Base-by-base conservation (phyloP, 192 early-diverging fungal genomes). In the Chytriomyces sp. region DNA sequence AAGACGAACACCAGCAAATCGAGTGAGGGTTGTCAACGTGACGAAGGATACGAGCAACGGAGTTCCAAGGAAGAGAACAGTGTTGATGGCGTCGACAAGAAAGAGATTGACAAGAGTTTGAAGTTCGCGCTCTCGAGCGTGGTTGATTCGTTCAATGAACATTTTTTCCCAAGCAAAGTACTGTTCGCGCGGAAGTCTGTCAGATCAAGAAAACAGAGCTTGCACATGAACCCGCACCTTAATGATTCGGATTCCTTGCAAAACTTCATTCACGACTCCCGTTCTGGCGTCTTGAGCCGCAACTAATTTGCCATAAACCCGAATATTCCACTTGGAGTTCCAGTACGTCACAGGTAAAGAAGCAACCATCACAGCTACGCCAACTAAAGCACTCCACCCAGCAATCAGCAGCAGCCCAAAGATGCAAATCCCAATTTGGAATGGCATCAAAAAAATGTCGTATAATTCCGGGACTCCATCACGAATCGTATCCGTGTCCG, bases 231-330 rank as follows among this genome's bases (percentile, higher is more conserved):
- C 64, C 0, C n/a, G 63, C 0, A 65, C 75, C 64, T 97, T 97
- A 69, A 98, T 89, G 18, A 97, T 93, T n/a, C 95, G 89, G 45
- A 98, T 97, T 44, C 93, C 95, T 79, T 93, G 85, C 59, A 96
- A 82, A 77, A 94, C 83, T 80, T 98, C 95, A 63, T 93, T 95
- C 64, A 96, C 89, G 78, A 89, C 82, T 8, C 90, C 86, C 47
- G 96, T 85, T 26, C 96, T 91, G 72, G 91, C 78, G 75, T 94
- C 93, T 16, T 88, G 91, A n/a, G 84, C 79, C 43, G 67, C 73
- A 77, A 93, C 87, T 10, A 90, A 60, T 13, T 83, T 69, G n/a
- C 89, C 83, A 75, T 93, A 87, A 78, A 59, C 18, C 24, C 79
- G 57, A 57, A 61, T 35, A 0, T 75, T 46, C 23, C 63, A 11